Conservation (phyloP, 257 asterid genomes). For the Henckelia pumila region DNA sequence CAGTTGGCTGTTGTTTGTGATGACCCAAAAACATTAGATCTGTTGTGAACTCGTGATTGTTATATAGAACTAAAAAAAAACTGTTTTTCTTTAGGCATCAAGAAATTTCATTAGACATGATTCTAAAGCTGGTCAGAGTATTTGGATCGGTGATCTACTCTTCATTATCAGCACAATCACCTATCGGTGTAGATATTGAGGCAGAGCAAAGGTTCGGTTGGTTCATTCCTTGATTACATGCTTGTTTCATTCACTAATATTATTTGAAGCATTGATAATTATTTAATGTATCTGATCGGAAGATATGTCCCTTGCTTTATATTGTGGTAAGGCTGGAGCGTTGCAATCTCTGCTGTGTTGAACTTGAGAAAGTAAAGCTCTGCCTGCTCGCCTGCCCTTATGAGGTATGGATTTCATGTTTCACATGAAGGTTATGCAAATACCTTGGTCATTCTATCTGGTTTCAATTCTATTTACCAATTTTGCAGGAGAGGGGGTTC, state of each 20-base stretch:
- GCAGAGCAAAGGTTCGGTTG: conserved; percentile 80
- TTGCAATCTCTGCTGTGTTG: conserved; percentile 79
- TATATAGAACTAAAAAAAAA: conserved; percentile 27
- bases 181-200: conserved; percentile 97
- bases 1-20: conserved; percentile 11
- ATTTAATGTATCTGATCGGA: conserved; percentile 21
- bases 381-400: conserved; percentile 63
- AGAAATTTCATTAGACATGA: conserved; percentile 76
- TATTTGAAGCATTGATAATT: background rate
- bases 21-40: conserved; percentile 19
- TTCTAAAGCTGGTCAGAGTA: conserved; percentile 82
- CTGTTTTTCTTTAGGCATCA: conserved; percentile 62
- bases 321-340: conserved; percentile 74
- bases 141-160: conserved; percentile 89
- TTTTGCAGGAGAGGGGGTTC: conserved; percentile 85
- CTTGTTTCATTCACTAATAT: conserved; percentile 12
- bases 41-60: conserved; percentile 21
- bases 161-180: conserved; percentile 74
- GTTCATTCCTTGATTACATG: conserved; percentile 17
- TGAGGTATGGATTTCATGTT: conserved; percentile 47
- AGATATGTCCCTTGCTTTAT: conserved; percentile 26
- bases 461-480: conserved; percentile 17
- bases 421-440: background rate
- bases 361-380: conserved; percentile 83
- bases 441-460: conserved; percentile 8